phyloP scores from a whole-genome alignment of 352 stramenopile species.

The Phytophthora meadii region DNA sequence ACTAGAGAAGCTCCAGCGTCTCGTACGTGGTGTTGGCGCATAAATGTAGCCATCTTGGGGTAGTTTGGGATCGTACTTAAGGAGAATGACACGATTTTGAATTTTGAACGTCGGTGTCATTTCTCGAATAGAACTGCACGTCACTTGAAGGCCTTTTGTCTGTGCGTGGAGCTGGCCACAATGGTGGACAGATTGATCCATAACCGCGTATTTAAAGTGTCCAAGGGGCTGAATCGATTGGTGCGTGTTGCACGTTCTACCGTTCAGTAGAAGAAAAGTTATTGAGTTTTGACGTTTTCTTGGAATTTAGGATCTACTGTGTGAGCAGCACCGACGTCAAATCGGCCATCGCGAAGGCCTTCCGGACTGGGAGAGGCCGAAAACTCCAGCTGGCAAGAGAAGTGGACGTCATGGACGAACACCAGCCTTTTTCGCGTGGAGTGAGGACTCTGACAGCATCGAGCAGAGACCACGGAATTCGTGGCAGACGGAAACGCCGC shows the following conservation, averaged over 20 bases:
- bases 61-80: slow-evolving; percentile 13
- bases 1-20: slow-evolving; percentile 58
- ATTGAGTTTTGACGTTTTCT: slow-evolving; percentile 5
- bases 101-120: slow-evolving; percentile 7
- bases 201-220: slow-evolving; percentile 66
- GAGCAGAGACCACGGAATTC: background rate
- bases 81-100: background rate
- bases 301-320: slow-evolving; percentile 45
- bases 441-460: slow-evolving; percentile 15
- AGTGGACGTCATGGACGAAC: slow-evolving; percentile 22
- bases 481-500: slow-evolving; percentile 25
- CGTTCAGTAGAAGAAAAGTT: background rate
- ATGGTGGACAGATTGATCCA: slow-evolving; percentile 38
- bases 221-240: slow-evolving; percentile 51
- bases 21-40: slow-evolving; percentile 11
- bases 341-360: slow-evolving; percentile 52
- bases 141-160: background rate
- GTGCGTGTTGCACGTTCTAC: slow-evolving; percentile 27
- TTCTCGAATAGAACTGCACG: background rate
- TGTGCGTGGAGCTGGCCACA: background rate
- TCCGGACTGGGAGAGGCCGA: slow-evolving; percentile 50
- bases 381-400: slow-evolving; percentile 47
- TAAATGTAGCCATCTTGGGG: slow-evolving; percentile 17
- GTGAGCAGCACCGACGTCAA: slow-evolving; percentile 63
- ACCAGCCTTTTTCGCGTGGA: slow-evolving; percentile 66